A percentile compares a stretch with the other conserved stretches of the same genome.
phyloP scores from a whole-genome alignment of 352 stramenopile genomes.

The Phytophthora quininea region DNA sequence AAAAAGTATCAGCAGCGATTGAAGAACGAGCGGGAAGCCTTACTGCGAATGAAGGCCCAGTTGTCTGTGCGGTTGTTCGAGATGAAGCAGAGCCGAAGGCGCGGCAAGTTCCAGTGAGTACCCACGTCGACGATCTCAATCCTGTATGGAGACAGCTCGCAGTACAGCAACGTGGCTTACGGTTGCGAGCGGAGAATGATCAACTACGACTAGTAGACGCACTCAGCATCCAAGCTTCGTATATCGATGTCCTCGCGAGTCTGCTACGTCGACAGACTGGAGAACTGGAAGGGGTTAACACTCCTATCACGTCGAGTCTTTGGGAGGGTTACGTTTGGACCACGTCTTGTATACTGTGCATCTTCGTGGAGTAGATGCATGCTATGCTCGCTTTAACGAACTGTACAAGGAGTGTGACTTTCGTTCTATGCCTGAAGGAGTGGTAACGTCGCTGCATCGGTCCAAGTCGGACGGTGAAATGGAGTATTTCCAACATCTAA shows the following conservation, averaged over 20 bases:
- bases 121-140: not conserved
- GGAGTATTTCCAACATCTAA: slow-evolving; percentile 24
- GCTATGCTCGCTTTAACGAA: slow-evolving; percentile 13
- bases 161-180: slow-evolving; percentile 8
- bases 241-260: slow-evolving; percentile 18
- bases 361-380: not conserved
- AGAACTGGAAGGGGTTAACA: too few relatives aligned
- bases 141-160: slow-evolving; percentile 18
- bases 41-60: slow-evolving; percentile 8
- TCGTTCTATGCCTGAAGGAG: slow-evolving; percentile 5
- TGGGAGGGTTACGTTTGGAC: not conserved
- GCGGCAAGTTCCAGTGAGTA: not conserved
- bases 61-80: slow-evolving; percentile 10
- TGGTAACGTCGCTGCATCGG: slow-evolving; percentile 7
- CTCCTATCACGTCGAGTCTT: not conserved
- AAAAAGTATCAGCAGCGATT: slow-evolving; percentile 19
- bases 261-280: too few relatives aligned
- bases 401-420: slow-evolving; percentile 17
- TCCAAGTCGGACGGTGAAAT: slow-evolving; percentile 11
- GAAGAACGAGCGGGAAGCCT: slow-evolving; percentile 12
- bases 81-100: slow-evolving; percentile 1
- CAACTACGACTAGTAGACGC: slow-evolving; percentile 17
- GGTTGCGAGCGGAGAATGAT: slow-evolving; percentile 9
- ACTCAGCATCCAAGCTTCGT: slow-evolving; percentile 15
- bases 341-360: not conserved